Conservation (phyloP, 1,284 basidiomycete species). For the Ganoderma resinaceum region DNA sequence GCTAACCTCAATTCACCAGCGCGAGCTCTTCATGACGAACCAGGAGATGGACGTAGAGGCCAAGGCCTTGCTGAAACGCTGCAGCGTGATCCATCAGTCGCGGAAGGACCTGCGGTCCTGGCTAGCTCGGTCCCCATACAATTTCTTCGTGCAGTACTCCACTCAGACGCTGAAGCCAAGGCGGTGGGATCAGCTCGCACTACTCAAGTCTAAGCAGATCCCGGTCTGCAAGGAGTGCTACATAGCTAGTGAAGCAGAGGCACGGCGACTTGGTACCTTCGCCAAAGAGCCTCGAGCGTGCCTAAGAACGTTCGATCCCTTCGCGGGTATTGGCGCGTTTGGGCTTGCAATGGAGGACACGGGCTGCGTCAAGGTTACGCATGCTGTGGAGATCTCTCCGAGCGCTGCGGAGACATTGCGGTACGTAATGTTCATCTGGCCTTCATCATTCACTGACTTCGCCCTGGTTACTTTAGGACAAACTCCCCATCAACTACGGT, state of each 20-base stretch:
- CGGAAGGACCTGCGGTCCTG: slow-evolving; percentile 50
- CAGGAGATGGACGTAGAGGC: slow-evolving; percentile 45
- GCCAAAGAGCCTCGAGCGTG: slow-evolving; percentile 34
- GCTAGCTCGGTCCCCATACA: slow-evolving; percentile 56
- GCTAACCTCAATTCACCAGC: slow-evolving; percentile 40
- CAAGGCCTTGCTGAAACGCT: slow-evolving; percentile 51
- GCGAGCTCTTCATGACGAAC: slow-evolving; percentile 63
- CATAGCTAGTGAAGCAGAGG: slow-evolving; percentile 40
- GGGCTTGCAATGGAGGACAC: slow-evolving; percentile 59
- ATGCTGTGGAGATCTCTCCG: slow-evolving; percentile 72
- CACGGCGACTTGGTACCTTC: slow-evolving; percentile 37
- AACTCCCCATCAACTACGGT: slow-evolving; percentile 54
- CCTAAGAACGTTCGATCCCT: slow-evolving; percentile 66
- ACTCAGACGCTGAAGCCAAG: slow-evolving; percentile 52
- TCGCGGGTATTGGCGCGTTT: slow-evolving; percentile 72
- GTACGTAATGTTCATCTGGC: slow-evolving; percentile 44
- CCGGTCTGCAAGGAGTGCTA: slow-evolving; percentile 55
- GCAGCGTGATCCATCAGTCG: slow-evolving; percentile 52
- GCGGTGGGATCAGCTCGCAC: slow-evolving; percentile 45
- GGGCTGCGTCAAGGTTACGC: slow-evolving; percentile 60
- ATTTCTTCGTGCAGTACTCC: slow-evolving; percentile 61
- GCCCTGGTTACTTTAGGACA: slow-evolving; percentile 38
- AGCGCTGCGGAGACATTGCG: slow-evolving; percentile 69
- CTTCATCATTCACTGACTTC: slow-evolving; percentile 6
- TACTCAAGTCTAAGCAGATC: slow-evolving; percentile 45